These are phyloP conservation scores for Glycine latifolia DNA, from an alignment of 306 rosid genomes.

Conservation along the genomic window DNA sequence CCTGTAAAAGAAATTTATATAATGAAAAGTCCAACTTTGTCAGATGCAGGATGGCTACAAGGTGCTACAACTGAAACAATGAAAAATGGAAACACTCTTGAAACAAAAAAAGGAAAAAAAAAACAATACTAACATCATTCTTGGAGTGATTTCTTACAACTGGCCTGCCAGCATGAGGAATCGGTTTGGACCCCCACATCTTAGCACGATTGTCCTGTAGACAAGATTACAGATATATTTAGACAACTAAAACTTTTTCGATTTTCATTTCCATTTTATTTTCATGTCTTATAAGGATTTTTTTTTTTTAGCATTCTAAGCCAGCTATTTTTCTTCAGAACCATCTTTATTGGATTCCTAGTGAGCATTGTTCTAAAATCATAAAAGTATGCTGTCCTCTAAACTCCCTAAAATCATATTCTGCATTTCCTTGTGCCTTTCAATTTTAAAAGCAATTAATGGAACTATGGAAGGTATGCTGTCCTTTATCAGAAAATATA, in stretches of 20 bases:
- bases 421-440: not conserved
- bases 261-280: conserved; percentile 14
- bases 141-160: conserved; percentile 57
- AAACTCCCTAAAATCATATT: conserved; percentile 7
- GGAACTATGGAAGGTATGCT: not conserved
- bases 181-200: conserved; percentile 49
- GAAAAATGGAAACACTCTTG: not conserved
- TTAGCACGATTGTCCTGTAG: conserved; percentile 57
- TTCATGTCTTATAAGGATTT: not conserved
- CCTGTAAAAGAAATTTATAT: conserved; percentile 56
- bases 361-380: not conserved
- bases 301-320: not conserved
- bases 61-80: conserved; percentile 20
- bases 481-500: conserved; percentile 12
- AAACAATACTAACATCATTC: conserved; percentile 67
- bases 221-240: conserved; percentile 31
- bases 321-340: not conserved
- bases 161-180: conserved; percentile 57
- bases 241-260: not conserved
- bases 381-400: too few relatives aligned
- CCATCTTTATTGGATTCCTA: not conserved
- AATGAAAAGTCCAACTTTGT: conserved; percentile 16
- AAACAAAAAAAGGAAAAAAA: not conserved
- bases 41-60: conserved; percentile 28
- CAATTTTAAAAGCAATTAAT: not conserved